phyloP scores from a whole-genome alignment of 352 stramenopile species.

The Sclerospora graminicola region DNA sequence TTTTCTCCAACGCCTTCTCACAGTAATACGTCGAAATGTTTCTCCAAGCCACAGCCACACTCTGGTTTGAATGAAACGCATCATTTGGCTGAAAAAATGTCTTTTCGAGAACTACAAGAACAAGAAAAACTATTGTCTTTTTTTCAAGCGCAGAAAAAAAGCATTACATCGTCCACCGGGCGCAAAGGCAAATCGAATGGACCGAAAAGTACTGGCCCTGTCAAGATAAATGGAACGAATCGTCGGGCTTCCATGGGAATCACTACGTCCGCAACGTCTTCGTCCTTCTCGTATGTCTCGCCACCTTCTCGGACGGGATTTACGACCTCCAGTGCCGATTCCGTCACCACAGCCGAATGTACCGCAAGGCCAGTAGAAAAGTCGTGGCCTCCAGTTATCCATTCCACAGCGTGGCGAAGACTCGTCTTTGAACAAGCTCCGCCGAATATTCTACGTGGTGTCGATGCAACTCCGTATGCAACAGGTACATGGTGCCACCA shows the following conservation, averaged over 20 bases:
- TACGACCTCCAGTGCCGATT: constrained; percentile 3
- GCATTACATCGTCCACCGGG: constrained; percentile 4
- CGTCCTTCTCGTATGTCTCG: constrained; percentile 2
- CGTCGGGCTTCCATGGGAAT: constrained; percentile 15
- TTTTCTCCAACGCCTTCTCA: neutral
- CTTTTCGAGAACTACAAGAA: constrained; percentile 34
- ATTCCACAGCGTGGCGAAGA: constrained; percentile 29
- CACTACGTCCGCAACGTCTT: constrained; percentile 3
- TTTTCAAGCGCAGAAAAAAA: constrained; percentile 29
- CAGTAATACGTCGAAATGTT: constrained; percentile 1
- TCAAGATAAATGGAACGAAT: constrained; percentile 1
- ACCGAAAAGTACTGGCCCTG: neutral
- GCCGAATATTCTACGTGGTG: constrained; percentile 19
- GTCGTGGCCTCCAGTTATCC: constrained; percentile 13
- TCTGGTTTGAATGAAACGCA: constrained; percentile 11
- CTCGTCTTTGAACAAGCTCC: constrained; percentile 23
- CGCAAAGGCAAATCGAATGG: constrained; percentile 2
- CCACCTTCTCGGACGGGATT: constrained; percentile 18
- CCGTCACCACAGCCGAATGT: constrained; percentile 3
- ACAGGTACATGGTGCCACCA: constrained; percentile 7
- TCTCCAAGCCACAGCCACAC: too few species aligned
- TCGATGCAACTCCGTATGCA: constrained; percentile 16
- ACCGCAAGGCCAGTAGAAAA: constrained; percentile 3
- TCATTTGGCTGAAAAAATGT: constrained; percentile 29
- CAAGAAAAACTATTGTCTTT: constrained; percentile 34